These are phyloP conservation scores for Leishmania turanica DNA, from an alignment of 208 protist genomes.

Conservation along the genomic window DNA sequence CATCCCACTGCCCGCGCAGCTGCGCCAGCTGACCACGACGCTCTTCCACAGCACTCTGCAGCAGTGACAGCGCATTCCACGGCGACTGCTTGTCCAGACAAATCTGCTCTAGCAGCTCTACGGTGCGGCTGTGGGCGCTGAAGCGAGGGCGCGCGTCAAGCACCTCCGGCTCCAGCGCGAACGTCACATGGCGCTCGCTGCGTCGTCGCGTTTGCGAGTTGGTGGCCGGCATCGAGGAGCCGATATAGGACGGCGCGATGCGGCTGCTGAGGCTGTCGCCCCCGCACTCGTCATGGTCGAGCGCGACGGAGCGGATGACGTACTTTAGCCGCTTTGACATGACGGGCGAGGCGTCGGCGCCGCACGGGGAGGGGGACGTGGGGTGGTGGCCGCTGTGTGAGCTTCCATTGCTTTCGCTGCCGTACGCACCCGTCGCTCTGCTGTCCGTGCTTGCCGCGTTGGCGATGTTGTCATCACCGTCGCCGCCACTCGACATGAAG, in stretches of 20 bases:
- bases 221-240: neutral
- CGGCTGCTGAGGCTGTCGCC: neutral
- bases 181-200: slow-evolving; percentile 28
- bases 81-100: slow-evolving; percentile 32
- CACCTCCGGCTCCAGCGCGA: slow-evolving; percentile 33
- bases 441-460: neutral
- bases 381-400: neutral
- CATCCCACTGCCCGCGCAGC: neutral
- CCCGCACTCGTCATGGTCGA: neutral
- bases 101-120: slow-evolving; percentile 32
- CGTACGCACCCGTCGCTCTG: neutral
- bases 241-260: neutral
- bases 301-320: slow-evolving; percentile 24
- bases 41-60: slow-evolving; percentile 19
- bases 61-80: slow-evolving; percentile 17
- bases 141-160: slow-evolving; percentile 26
- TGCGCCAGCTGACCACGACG: slow-evolving; percentile 9
- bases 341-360: neutral
- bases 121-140: slow-evolving; percentile 24
- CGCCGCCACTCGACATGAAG: neutral
- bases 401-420: neutral
- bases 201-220: slow-evolving; percentile 4
- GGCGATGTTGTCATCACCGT: neutral
- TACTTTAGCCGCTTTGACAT: slow-evolving; percentile 28
- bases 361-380: neutral